phyloP scores from a whole-genome alignment of 1,284 basidiomycete species.

The Rhodotorula sp. region DNA sequence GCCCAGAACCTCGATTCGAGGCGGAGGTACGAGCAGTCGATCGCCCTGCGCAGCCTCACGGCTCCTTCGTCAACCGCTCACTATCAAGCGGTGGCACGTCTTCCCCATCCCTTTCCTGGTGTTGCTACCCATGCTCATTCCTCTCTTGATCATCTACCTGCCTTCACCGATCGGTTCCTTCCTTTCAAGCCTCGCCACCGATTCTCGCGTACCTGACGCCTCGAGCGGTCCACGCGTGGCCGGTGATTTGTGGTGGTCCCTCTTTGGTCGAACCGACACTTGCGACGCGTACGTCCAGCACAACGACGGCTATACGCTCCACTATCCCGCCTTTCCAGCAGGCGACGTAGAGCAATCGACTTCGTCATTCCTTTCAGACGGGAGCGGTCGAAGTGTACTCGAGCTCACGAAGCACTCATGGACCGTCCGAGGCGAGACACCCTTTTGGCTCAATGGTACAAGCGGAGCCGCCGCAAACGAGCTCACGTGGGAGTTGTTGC shows the following conservation, averaged over 20 bases:
- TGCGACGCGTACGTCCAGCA: conserved; percentile 35
- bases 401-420: conserved; percentile 30
- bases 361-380: not conserved
- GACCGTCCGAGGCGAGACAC: conserved; percentile 21
- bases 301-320: conserved; percentile 37
- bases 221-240: not conserved
- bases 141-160: conserved; percentile 26
- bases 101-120: conserved; percentile 25
- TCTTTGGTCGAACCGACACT: conserved; percentile 39
- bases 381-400: conserved; percentile 11
- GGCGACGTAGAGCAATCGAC: not conserved
- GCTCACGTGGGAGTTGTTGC: conserved; percentile 7
- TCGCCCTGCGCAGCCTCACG: not conserved
- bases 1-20: no score
- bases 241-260: conserved; percentile 43
- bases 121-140: conserved; percentile 26
- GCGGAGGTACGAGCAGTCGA: no score
- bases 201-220: not conserved
- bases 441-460: conserved; percentile 12
- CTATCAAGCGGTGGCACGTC: conserved; percentile 25
- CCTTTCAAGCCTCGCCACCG: conserved; percentile 13
- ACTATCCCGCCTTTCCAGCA: conserved; percentile 20
- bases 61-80: conserved; percentile 15
- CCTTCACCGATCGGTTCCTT: conserved; percentile 31
- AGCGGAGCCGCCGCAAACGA: not conserved